Conservation (phyloP, 495 filamentous ascomycete species). For the Penicillium egyptiacum region DNA sequence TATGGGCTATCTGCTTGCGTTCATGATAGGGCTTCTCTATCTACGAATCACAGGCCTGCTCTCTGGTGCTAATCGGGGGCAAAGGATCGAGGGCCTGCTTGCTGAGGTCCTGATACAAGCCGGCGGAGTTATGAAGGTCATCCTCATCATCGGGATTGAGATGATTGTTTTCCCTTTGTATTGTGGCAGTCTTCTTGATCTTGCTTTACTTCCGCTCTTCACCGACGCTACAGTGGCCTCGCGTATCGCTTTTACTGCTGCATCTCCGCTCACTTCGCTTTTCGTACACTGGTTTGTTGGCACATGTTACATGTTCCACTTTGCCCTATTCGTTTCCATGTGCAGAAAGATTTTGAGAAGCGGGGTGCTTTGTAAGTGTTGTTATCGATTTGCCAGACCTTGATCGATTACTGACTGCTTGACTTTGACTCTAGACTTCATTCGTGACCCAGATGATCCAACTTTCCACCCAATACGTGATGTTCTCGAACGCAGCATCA, state of each 20-base stretch:
- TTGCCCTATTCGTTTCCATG: constrained; percentile 98
- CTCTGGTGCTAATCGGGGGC: constrained; percentile 60
- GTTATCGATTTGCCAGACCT: background rate
- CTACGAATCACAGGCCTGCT: constrained; percentile 67
- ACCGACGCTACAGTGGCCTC: constrained; percentile 71
- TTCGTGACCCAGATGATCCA: constrained; percentile 96
- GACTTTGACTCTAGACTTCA: constrained; percentile 66
- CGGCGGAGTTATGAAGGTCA: constrained; percentile 95
- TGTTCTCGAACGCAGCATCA: constrained; percentile 89
- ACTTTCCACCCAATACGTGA: constrained; percentile 98
- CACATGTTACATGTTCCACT: constrained; percentile 99
- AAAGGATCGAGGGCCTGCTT: constrained; percentile 71
- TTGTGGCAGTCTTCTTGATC: constrained; percentile 86
- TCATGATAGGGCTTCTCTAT: constrained; percentile 72
- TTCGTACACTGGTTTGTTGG: constrained; percentile 99
- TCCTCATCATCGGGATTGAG: constrained; percentile 97
- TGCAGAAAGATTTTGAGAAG: constrained; percentile 95
- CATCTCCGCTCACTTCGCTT: constrained; percentile 78
- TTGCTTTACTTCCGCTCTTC: constrained; percentile 87
- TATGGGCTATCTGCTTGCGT: constrained; percentile 76
- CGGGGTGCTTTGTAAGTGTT: constrained; percentile 79
- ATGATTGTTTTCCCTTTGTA: constrained; percentile 98
- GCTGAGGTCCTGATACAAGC: constrained; percentile 89
- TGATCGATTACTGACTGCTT: constrained; percentile 10
- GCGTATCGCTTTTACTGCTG: constrained; percentile 70